phyloP scores from a whole-genome alignment of 192 early-diverging fungal species.

The Coemansia sp. region DNA sequence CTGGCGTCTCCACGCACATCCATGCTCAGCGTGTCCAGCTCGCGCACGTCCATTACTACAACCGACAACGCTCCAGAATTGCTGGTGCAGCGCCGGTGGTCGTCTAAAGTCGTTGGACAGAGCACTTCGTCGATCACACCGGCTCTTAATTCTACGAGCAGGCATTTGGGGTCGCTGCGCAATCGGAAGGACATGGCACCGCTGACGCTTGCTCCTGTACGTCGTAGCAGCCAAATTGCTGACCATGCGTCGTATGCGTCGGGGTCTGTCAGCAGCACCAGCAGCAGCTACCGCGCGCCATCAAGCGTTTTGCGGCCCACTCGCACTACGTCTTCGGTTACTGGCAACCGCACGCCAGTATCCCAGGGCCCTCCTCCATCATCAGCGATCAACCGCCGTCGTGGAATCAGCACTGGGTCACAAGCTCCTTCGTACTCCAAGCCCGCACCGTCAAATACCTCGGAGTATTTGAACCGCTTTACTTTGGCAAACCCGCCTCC shows the following conservation, averaged over 20 bases:
- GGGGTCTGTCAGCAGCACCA: not conserved
- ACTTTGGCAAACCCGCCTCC: not conserved
- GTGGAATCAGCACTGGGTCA: constrained; percentile 9
- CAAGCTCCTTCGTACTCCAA: not conserved
- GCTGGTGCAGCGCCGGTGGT: not conserved
- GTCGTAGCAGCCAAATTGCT: constrained; percentile 5
- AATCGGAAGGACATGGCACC: constrained; percentile 16
- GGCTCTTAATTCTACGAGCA: not conserved
- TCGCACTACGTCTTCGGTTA: constrained; percentile 1
- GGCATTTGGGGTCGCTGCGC: constrained; percentile 7
- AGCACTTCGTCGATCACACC: not conserved
- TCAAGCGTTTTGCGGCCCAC: not conserved
- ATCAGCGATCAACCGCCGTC: constrained; percentile 7
- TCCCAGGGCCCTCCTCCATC: not conserved
- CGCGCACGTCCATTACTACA: constrained; percentile 2
- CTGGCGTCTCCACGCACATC: not conserved
- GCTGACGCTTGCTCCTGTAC: constrained; percentile 10
- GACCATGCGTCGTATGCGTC: not conserved
- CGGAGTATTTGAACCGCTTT: not conserved
- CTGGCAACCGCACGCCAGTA: constrained; percentile 1
- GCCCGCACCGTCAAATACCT: not conserved
- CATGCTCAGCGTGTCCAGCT: constrained; percentile 7
- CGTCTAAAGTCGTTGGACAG: not conserved
- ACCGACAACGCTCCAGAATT: not conserved
- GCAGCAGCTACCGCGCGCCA: not conserved